phyloP scores from a whole-genome alignment of 306 rosid species.

The Psophocarpus tetragonolobus region DNA sequence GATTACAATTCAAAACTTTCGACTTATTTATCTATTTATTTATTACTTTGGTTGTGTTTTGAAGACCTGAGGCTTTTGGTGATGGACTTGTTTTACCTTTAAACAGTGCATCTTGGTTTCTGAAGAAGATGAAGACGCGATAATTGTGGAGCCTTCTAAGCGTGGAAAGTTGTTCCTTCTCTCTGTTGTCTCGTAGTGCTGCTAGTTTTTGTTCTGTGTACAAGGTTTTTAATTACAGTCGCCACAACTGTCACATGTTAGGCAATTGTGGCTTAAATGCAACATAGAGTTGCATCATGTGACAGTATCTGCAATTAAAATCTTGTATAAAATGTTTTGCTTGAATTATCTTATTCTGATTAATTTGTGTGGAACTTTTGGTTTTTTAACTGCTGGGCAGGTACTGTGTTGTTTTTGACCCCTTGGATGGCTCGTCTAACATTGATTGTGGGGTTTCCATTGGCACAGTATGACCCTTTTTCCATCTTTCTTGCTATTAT shows the following conservation, averaged over 20 bases:
- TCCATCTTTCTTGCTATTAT: not conserved
- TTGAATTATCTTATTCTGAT: not conserved
- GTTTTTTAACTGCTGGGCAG: constrained; percentile 42
- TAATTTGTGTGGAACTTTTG: not conserved
- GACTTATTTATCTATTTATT: not conserved
- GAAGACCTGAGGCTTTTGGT: constrained; percentile 21
- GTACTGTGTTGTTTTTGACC: constrained; percentile 91
- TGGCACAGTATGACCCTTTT: constrained; percentile 71
- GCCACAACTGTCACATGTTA: not conserved
- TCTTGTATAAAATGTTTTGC: not conserved
- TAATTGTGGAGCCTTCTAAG: constrained; percentile 65
- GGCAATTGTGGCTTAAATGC: not conserved
- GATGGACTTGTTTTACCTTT: constrained; percentile 23
- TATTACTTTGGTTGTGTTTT: not conserved
- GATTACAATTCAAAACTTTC: not conserved
- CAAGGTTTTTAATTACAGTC: constrained; percentile 15
- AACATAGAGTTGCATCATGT: not conserved
- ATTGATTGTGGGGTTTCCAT: constrained; percentile 98
- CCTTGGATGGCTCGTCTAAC: constrained; percentile 62
- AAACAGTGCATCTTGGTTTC: constrained; percentile 87
- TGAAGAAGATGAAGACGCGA: constrained; percentile 95
- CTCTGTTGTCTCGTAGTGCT: constrained; percentile 16
- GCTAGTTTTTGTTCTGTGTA: not conserved
- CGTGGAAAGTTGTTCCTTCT: constrained; percentile 50
- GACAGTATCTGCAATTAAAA: not conserved